Base-by-base conservation (phyloP, 768 basidiomycete genomes). In the Boletus coccyginus region DNA sequence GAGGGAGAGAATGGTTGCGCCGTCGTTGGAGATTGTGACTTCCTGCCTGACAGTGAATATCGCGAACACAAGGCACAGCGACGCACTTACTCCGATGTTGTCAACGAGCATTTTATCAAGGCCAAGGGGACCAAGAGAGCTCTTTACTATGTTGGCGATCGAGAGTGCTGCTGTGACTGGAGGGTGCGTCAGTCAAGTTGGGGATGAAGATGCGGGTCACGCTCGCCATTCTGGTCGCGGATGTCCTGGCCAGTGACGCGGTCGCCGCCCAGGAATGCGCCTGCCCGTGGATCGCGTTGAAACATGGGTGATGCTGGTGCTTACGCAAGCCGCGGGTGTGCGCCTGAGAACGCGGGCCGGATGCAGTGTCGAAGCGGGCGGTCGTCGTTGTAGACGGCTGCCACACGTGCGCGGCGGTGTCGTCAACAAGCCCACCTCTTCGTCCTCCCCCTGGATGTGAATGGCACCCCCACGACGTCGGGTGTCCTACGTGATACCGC, bases 11-110 rank as follows among this genome's bases (percentile, higher is more conserved):
- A 99, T 99, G n/a, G 97, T 98, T 16, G 97, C 97, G 46, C 97
- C 97, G 76, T 98, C 97, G 75, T 99, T 99, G 46, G 97, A 98
- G 71, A 99, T 98, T 32, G 97, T 98, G 31, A 98, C 95, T 81
- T 99, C 97, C 94, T 96, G 73, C 7, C 44, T 38, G 50, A 52
- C 10, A 56, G 33, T 68, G 53, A 62, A 55, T 52, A 60, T 33
- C 40, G 36, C 50, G 13, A 21, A 27, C 24, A 38, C 11, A 10
- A 19, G 32, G 46, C 6, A 21, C 45, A 35, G 27, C 29, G 19
- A 44, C 3, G 38, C 11, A 75, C 88, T 66, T 69, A 95, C 94
- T 63, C 94, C 95, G 62, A 98, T 94, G 75, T 96, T 95, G 73
- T 98, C 95, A 16, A 98, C 94, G 53, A 97, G 81, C 96, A 98